phyloP scores from a whole-genome alignment of 2,329 filamentous ascomycete species.

The Peltaster fructicola region DNA sequence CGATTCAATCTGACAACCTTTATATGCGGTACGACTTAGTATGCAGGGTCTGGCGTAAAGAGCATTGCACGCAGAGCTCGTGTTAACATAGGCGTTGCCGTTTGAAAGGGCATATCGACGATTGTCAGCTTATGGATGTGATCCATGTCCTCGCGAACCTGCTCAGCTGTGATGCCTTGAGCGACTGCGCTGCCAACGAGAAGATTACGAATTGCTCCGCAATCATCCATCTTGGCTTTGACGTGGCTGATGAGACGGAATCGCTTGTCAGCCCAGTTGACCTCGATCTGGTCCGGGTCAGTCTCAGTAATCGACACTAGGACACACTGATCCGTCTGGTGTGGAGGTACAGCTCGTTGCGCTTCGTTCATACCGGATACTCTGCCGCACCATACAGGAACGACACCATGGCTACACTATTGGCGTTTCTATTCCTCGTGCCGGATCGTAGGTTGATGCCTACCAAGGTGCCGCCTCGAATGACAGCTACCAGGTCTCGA shows the following conservation, averaged over 20 bases:
- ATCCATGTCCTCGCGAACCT: slow-evolving; percentile 55
- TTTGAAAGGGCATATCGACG: slow-evolving; percentile 44
- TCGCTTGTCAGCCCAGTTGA: slow-evolving; percentile 55
- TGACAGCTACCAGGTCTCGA: slow-evolving; percentile 43
- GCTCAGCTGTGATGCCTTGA: slow-evolving; percentile 40
- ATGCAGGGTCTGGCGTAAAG: slow-evolving; percentile 63
- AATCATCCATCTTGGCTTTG: slow-evolving; percentile 39
- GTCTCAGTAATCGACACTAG: slow-evolving; percentile 1
- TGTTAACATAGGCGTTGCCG: slow-evolving; percentile 48
- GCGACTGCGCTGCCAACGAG: slow-evolving; percentile 40
- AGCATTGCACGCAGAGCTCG: slow-evolving; percentile 61
- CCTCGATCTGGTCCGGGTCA: slow-evolving; percentile 36
- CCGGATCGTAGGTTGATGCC: slow-evolving; percentile 51
- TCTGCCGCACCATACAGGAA: slow-evolving; percentile 47
- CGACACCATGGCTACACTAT: slow-evolving; percentile 47
- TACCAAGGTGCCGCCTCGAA: slow-evolving; percentile 54
- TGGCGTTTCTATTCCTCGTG: no score
- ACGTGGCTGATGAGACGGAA: slow-evolving; percentile 48
- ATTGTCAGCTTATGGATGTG: slow-evolving; percentile 69
- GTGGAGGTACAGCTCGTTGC: slow-evolving; percentile 50
- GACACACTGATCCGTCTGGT: slow-evolving; percentile 41
- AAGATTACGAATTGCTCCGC: slow-evolving; percentile 57
- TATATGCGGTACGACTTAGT: slow-evolving; percentile 51
- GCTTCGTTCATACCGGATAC: slow-evolving; percentile 47
- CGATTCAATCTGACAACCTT: slow-evolving; percentile 52